phyloP scores from a whole-genome alignment of 306 rosid species.

The Ormosia emarginata region DNA sequence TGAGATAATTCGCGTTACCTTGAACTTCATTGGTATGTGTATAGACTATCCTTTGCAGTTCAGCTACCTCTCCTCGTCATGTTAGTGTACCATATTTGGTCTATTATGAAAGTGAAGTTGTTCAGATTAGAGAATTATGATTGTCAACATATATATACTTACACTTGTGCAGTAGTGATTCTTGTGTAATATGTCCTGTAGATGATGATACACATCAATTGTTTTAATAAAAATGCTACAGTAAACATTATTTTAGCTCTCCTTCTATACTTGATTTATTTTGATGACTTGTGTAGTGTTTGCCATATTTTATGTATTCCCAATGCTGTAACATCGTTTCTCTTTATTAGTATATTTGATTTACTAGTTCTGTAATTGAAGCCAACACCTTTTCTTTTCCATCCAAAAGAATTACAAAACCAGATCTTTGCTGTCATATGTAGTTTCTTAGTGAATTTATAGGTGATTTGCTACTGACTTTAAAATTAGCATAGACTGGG shows the following conservation, averaged over 20 bases:
- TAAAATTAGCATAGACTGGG: neutral
- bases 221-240: neutral
- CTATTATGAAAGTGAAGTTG: conserved; percentile 12
- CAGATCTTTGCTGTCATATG: neutral
- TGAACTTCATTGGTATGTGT: conserved; percentile 70
- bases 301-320: neutral
- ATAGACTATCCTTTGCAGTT: neutral
- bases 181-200: neutral
- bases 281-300: neutral
- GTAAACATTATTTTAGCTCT: neutral
- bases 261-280: neutral
- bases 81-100: conserved; percentile 1
- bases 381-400: neutral
- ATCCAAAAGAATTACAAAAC: conserved; percentile 2
- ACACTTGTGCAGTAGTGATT: neutral
- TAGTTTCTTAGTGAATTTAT: conserved; percentile 4
- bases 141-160: neutral
- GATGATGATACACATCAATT: neutral
- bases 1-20: conserved; percentile 65
- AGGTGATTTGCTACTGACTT: neutral
- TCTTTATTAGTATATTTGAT: neutral
- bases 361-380: neutral
- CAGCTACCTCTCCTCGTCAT: neutral
- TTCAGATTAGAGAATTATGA: neutral
- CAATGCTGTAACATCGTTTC: neutral